Base-by-base conservation (phyloP, 176 grass and related monocot genomes). In the Canna indica region DNA sequence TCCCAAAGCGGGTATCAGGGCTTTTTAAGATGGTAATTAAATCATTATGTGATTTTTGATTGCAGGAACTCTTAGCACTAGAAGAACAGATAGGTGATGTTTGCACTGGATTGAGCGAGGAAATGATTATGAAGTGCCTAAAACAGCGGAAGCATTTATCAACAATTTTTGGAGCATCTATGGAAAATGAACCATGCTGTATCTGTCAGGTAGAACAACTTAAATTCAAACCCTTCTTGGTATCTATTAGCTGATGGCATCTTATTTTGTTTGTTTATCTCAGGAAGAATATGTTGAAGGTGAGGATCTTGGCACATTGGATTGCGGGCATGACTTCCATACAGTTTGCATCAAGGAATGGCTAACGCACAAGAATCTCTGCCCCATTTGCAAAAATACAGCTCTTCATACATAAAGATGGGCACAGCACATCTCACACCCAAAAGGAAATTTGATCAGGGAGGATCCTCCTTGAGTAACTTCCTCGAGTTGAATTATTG, bases 351-450 rank as follows among this genome's bases (percentile, higher is more conserved):
- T 70, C 45, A 70, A 48, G 68, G 27, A 70, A 17, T 70, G 68
- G 68, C 44, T 70, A 70, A 48, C 30, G 68, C 68, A 32, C 68
- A 70, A 70, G 45, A 70, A 70, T 32, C 13, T 70, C 17, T 70
- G 68, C 28, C 68, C 68, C 42, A 70, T 70, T 50, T 70, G 68
- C 68, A 70, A 70, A 31, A 70, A 70, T 22, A 70, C 45, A 8
- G 68, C 68, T 18, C 41, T 48, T 45, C 24, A 31, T 1, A 50
- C 44, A 50, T 47, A 28, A 70, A 22, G 25, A 70, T 16, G 45
- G 60, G 60, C n/a, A 18, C n/a, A 1, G 50, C 50, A 54, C 47
- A 52, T 52, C 18, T 52, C 17, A 25, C 50, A 54, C 17, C 7
- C 50, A 44, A 44, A 44, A 53, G 15, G 3, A 54, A 54, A 54